Base-by-base conservation (phyloP, 345 rosid species). In the Turritis glabra region DNA sequence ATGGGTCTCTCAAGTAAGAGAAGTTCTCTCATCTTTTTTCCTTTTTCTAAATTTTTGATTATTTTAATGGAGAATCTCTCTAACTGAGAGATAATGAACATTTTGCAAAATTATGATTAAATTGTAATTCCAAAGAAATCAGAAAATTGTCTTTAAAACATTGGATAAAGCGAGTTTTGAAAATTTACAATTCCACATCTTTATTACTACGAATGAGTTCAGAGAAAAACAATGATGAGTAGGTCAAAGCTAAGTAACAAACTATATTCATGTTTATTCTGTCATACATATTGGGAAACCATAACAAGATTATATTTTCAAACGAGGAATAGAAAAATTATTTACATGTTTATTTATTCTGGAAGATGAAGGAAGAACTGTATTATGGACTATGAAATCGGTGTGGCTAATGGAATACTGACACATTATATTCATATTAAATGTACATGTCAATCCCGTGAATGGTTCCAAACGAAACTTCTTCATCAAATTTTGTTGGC, bases 401-500 rank as follows among this genome's bases (percentile, higher is more conserved):
- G 26, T 55, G 64, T 7, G 52, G 44, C 64, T 64, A 53, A 73
- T 53, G 38, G 14, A 64, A 64, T 23, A 30, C 15, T 53, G 19
- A 46, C 71, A 32, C 71, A 41, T 30, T 11, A 19, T 21, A n/a
- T 6, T 43, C 55, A 22, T 64, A 64, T 54, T 73, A 54, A 73
- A 73, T 64, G 64, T 18, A 47, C 52, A 44, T 40, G 7, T 72
- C 43, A 62, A 51, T 17, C 3, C n/a, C 37, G 47, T 44, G 64
- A 21, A 32, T 11, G 30, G 55, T 29, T 62, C 32, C 33, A 30
- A 21, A 54, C 63, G 11, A 63, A 63, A 63, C 55, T 63, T 32
- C 27, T 73, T 64, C 48, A 64, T 64, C 77, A 32, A 43, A 21
- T 11, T 43, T 72, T 64, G 71, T 21, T 44, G 56, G 48, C 71